Conservation (phyloP, 108 stramenopile genomes). For the Skeletonema grethae region DNA sequence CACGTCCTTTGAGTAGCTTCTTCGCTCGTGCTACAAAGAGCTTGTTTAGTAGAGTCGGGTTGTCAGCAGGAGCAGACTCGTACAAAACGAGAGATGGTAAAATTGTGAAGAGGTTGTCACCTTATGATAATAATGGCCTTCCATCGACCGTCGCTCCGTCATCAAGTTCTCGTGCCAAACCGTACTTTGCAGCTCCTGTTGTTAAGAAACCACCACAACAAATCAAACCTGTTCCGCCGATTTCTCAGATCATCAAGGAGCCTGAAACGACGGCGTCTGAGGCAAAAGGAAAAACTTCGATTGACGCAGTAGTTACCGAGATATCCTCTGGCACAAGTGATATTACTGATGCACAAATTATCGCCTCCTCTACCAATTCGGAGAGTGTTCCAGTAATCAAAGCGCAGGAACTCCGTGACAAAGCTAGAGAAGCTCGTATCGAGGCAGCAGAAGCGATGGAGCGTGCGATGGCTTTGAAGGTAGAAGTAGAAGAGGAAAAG, state of each 20-base stretch:
- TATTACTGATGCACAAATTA: background rate
- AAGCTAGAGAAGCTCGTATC: conserved; percentile 17
- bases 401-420: conserved; percentile 26
- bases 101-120: background rate
- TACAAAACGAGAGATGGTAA: conserved; percentile 15
- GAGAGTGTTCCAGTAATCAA: background rate
- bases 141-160: background rate
- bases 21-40: conserved; percentile 12
- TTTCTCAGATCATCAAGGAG: background rate
- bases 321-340: conserved; percentile 7
- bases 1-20: conserved; percentile 6
- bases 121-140: background rate
- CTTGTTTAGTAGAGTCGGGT: conserved; percentile 1
- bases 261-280: background rate
- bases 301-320: conserved; percentile 24
- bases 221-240: background rate
- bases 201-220: conserved; percentile 1
- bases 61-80: background rate
- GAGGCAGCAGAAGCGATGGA: conserved; percentile 36
- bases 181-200: background rate
- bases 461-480: conserved; percentile 26
- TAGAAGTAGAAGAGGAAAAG: conserved; percentile 2
- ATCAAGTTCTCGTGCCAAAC: conserved; percentile 5
- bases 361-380: background rate
- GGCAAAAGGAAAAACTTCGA: background rate